Conservation (phyloP, 768 basidiomycete genomes). For the Candolleomyces eurysporus region DNA sequence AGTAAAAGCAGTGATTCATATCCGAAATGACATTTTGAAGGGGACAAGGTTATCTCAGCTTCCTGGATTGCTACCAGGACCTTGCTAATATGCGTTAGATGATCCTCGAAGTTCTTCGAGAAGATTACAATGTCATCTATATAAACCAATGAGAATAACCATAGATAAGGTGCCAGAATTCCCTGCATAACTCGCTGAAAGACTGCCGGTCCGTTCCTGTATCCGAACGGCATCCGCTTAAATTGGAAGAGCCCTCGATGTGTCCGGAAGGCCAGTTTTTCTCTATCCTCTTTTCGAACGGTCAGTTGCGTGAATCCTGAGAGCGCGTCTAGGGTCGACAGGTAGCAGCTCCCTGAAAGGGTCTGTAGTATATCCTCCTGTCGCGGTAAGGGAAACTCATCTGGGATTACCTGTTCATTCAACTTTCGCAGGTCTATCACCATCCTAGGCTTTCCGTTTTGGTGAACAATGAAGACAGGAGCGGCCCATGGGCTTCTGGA, state of each 20-base stretch:
- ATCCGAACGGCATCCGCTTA: slow-evolving; percentile 38
- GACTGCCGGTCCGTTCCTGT: slow-evolving; percentile 32
- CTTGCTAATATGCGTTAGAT: slow-evolving; percentile 26
- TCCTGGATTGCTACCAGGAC: slow-evolving; percentile 26
- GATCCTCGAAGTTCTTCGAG: slow-evolving; percentile 24
- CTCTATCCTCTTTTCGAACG: slow-evolving; percentile 16
- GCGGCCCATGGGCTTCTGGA: slow-evolving; percentile 27
- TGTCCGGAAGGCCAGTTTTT: slow-evolving; percentile 35
- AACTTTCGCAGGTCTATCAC: too few species aligned
- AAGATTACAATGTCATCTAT: slow-evolving; percentile 42
- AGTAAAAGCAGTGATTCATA: slow-evolving; percentile 32
- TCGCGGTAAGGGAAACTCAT: slow-evolving; percentile 16
- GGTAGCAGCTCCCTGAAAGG: slow-evolving; percentile 25
- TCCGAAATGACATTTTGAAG: slow-evolving; percentile 30
- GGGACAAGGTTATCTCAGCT: slow-evolving; percentile 31
- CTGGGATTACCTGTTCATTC: slow-evolving; percentile 1
- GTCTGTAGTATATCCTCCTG: slow-evolving; percentile 26
- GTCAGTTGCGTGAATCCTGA: slow-evolving; percentile 40
- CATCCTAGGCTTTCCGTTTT: too few species aligned
- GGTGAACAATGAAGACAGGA: too few species aligned
- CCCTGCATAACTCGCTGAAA: slow-evolving; percentile 44
- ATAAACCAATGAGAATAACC: slow-evolving; percentile 39
- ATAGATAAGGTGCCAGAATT: slow-evolving; percentile 32
- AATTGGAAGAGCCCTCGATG: slow-evolving; percentile 42
- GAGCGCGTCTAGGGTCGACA: slow-evolving; percentile 24